A percentile compares a stretch with the other conserved stretches of the same genome.
phyloP scores from a whole-genome alignment of 345 rosid species.

The Arabidopsis arenosa region DNA sequence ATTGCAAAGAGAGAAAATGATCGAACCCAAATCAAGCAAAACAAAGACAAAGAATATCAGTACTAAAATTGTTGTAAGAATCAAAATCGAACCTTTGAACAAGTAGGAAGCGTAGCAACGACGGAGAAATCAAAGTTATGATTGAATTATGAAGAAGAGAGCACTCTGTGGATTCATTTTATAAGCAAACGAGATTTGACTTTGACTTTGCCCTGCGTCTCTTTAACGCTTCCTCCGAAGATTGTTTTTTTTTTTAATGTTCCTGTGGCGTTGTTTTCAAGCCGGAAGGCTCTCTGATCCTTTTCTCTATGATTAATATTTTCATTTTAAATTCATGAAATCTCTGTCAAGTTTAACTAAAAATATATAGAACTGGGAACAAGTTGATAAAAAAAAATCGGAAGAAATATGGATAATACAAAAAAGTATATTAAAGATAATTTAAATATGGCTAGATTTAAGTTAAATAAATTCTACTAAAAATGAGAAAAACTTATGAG shows the following conservation, averaged over 20 bases:
- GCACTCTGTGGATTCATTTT: neutral
- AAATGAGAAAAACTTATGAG: too few species aligned
- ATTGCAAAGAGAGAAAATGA: neutral
- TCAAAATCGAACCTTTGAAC: constrained; percentile 1
- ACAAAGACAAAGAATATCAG: neutral
- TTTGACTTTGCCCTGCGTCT: neutral
- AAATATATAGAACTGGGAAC: too few species aligned
- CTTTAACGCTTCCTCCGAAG: neutral
- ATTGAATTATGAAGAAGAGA: neutral
- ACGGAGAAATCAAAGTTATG: neutral
- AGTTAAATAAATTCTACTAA: too few species aligned
- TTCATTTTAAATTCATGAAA: too few species aligned
- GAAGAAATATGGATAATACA: too few species aligned
- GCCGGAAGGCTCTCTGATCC: too few species aligned
- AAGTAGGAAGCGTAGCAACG: constrained; percentile 10
- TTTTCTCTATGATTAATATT: too few species aligned
- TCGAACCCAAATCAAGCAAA: neutral
- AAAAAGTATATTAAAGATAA: too few species aligned
- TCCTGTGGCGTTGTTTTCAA: neutral
- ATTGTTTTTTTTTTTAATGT: neutral
- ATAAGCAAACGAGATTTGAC: neutral
- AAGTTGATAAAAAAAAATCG: too few species aligned
- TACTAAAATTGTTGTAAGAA: neutral
- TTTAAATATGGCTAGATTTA: too few species aligned
- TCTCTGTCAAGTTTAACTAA: too few species aligned